A percentile compares a stretch with the other conserved stretches of the same genome.
phyloP scores from a whole-genome alignment of 2,329 filamentous ascomycete species.

The Orbilia quercus region DNA sequence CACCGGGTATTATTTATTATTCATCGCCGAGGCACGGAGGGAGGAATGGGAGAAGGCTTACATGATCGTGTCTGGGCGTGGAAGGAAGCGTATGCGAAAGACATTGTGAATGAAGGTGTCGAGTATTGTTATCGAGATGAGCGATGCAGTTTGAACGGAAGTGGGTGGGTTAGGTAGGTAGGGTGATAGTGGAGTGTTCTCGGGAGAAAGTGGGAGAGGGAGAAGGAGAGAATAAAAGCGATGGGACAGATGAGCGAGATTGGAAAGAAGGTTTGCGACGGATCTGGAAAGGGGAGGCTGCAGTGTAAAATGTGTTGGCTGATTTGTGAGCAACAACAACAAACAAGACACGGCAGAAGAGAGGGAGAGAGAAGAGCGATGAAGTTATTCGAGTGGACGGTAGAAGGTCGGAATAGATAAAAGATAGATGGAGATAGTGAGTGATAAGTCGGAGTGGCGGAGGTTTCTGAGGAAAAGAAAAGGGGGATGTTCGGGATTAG shows the following conservation, averaged over 20 bases:
- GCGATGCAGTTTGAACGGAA: neutral
- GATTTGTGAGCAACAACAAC: conserved; percentile 45
- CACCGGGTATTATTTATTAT: no score
- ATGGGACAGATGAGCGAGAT: conserved; percentile 43
- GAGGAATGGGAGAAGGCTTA: conserved; percentile 56
- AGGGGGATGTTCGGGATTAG: neutral
- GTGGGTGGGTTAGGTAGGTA: conserved; percentile 4
- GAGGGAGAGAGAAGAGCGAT: conserved; percentile 54
- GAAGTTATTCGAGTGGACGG: neutral
- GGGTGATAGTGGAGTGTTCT: conserved; percentile 13
- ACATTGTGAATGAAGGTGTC: conserved; percentile 56
- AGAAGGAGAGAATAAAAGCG: conserved; percentile 19
- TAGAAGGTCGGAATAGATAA: conserved; percentile 51
- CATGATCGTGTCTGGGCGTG: conserved; percentile 56
- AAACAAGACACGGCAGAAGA: conserved; percentile 54
- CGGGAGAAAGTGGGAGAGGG: no score
- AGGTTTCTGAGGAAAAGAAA: conserved; percentile 32
- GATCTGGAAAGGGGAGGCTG: conserved; percentile 46
- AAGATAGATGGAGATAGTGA: conserved; percentile 51
- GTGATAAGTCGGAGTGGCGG: conserved; percentile 42
- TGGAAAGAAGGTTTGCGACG: conserved; percentile 55
- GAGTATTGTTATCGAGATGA: conserved; percentile 17
- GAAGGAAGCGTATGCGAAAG: conserved; percentile 59
- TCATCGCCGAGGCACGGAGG: conserved; percentile 54
- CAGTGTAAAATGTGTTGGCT: conserved; percentile 45